phyloP scores from a whole-genome alignment of 1,284 basidiomycete species.

The Ustilago loliicola region DNA sequence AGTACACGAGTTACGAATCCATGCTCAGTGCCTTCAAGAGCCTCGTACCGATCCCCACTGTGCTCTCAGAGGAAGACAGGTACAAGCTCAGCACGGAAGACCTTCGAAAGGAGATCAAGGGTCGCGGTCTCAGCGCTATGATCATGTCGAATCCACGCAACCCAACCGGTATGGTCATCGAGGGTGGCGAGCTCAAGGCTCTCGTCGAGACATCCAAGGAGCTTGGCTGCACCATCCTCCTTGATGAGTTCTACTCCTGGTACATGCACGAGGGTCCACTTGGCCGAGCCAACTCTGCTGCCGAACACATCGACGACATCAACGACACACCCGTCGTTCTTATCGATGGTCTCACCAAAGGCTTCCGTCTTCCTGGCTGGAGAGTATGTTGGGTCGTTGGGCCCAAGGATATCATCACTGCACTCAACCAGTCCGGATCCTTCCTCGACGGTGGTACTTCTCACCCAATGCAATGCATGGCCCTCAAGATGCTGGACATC shows the following conservation, averaged over 20 bases:
- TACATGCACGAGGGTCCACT: conserved; percentile 84
- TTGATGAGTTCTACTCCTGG: conserved; percentile 93
- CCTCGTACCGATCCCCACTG: conserved; percentile 78
- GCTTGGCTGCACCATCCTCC: conserved; percentile 82
- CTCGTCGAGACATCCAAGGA: conserved; percentile 80
- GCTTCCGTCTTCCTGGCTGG: conserved; percentile 71
- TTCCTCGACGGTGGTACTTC: conserved; percentile 61
- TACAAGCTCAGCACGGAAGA: conserved; percentile 81
- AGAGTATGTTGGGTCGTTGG: conserved; percentile 90
- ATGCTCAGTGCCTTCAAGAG: conserved; percentile 88
- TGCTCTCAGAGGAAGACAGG: conserved; percentile 72
- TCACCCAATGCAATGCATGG: conserved; percentile 62
- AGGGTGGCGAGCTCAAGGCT: conserved; percentile 82
- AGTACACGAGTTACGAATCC: conserved; percentile 80
- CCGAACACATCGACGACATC: conserved; percentile 85
- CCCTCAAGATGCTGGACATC: conserved; percentile 68
- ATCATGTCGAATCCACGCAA: conserved; percentile 91
- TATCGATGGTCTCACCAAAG: conserved; percentile 93
- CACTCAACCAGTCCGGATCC: conserved; percentile 56
- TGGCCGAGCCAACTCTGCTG: conserved; percentile 85
- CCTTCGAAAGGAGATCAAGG: conserved; percentile 67
- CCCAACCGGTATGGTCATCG: conserved; percentile 82
- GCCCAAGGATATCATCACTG: conserved; percentile 59
- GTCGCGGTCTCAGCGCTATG: conserved; percentile 81
- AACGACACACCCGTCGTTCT: conserved; percentile 84